phyloP scores from a whole-genome alignment of 345 rosid species.

The Cochlearia excelsa region DNA sequence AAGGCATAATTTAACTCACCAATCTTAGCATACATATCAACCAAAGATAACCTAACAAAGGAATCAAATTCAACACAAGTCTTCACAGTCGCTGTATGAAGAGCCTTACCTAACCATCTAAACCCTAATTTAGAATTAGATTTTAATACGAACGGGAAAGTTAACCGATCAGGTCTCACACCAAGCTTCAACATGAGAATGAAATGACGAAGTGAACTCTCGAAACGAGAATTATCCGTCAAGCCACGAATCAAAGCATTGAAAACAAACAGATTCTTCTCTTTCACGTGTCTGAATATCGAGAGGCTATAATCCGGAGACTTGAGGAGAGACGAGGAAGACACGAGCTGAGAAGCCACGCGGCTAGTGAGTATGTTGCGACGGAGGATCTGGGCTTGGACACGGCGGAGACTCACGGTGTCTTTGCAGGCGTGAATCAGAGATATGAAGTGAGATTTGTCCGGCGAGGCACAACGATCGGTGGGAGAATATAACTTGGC shows the following conservation, averaged over 20 bases:
- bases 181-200: conserved; percentile 44
- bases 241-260: conserved; percentile 60
- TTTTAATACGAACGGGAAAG: conserved; percentile 54
- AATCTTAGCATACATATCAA: conserved; percentile 52
- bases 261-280: conserved; percentile 48
- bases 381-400: conserved; percentile 56
- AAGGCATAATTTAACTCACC: conserved; percentile 32
- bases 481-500: conserved; percentile 32
- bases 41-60: conserved; percentile 49
- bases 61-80: conserved; percentile 42
- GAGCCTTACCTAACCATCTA: conserved; percentile 36
- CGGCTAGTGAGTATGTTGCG: conserved; percentile 41
- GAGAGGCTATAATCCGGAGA: conserved; percentile 44
- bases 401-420: conserved; percentile 45
- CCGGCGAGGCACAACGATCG: conserved; percentile 18
- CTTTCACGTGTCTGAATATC: conserved; percentile 39
- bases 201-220: conserved; percentile 44
- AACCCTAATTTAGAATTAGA: conserved; percentile 40
- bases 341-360: conserved; percentile 48
- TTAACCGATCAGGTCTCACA: conserved; percentile 49
- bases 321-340: conserved; percentile 45
- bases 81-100: conserved; percentile 47
- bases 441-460: conserved; percentile 42
- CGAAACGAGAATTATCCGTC: conserved; percentile 37
- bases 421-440: conserved; percentile 47